phyloP scores from a whole-genome alignment of 139 green algal species.

The Gonium pectorale region DNA sequence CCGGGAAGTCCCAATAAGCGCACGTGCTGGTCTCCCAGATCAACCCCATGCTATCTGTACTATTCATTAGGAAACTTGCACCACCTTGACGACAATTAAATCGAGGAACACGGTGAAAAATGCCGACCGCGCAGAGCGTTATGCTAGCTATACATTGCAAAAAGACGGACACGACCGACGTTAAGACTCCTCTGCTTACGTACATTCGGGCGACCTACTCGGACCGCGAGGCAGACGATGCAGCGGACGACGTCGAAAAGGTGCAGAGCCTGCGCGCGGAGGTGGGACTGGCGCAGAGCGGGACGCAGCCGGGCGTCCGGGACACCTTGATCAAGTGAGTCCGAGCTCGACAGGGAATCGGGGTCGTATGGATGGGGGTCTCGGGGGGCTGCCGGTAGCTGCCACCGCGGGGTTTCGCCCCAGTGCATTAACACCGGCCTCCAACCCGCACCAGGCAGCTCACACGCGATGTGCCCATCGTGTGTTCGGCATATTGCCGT shows the following conservation, averaged over 20 bases:
- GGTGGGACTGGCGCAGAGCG: slow-evolving; percentile 54
- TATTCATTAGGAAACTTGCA: too few relatives aligned
- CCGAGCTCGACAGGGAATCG: background rate
- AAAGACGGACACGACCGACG: slow-evolving; percentile 76
- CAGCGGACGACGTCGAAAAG: slow-evolving; percentile 74
- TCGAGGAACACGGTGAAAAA: too few relatives aligned
- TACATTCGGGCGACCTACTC: slow-evolving; percentile 80
- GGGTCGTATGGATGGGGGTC: background rate
- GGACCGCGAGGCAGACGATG: slow-evolving; percentile 69
- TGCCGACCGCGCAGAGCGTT: slow-evolving; percentile 52
- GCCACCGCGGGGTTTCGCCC: too few relatives aligned
- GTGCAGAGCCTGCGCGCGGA: slow-evolving; percentile 73
- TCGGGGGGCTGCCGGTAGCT: slow-evolving; percentile 23
- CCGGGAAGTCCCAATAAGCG: too few relatives aligned
- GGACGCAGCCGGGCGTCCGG: slow-evolving; percentile 50
- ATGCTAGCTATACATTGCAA: slow-evolving; percentile 88
- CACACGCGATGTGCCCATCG: too few relatives aligned
- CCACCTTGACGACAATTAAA: too few relatives aligned
- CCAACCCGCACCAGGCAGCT: too few relatives aligned
- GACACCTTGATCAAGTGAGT: slow-evolving; percentile 79
- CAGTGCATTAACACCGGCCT: too few relatives aligned
- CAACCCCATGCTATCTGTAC: too few relatives aligned
- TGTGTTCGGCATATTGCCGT: too few relatives aligned
- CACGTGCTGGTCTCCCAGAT: too few relatives aligned
- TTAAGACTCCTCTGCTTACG: slow-evolving; percentile 72